Evolutionary conservation across 192 early-diverging fungal species (phyloP).

Genomic region (Paraglomus occultum): DNA sequence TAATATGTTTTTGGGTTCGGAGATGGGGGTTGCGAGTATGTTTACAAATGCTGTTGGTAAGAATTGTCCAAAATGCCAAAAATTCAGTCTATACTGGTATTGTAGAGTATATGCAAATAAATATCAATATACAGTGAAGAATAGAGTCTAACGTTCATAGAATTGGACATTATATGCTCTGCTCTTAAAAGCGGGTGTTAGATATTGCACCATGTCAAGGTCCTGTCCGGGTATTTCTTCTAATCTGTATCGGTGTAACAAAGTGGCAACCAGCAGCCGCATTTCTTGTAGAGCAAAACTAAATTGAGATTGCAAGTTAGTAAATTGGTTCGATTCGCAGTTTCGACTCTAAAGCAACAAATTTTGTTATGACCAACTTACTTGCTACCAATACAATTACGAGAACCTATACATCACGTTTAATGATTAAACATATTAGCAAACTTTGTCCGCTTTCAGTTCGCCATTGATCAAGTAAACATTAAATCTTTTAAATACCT

Average conservation of each 20-base stretch:
- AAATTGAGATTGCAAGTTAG: not conserved
- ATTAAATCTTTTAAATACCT: not conserved
- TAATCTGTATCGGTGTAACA: not conserved
- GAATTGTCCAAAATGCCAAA: no score
- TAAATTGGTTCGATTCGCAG: not conserved
- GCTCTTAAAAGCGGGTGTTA: slow-evolving; percentile 10
- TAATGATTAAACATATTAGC: not conserved
- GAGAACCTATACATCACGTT: not conserved
- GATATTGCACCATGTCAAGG: slow-evolving; percentile 1
- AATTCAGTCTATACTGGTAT: no score
- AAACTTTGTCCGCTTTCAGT: no score
- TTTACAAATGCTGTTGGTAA: no score
- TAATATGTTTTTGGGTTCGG: no score
- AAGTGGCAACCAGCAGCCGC: not conserved
- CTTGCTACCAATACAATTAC: slow-evolving; percentile 23
- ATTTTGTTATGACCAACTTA: not conserved
- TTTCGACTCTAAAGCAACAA: not conserved
- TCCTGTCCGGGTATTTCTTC: slow-evolving; percentile 8
- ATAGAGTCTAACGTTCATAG: no score
- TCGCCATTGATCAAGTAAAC: no score
- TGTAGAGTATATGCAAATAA: no score
- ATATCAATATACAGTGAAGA: no score
- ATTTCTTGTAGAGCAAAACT: slow-evolving; percentile 14
- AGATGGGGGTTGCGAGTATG: no score
- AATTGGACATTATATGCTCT: slow-evolving; percentile 2